phyloP scores from a whole-genome alignment of 2,329 filamentous ascomycete genomes.

The Proliferodiscus dingleyae region DNA sequence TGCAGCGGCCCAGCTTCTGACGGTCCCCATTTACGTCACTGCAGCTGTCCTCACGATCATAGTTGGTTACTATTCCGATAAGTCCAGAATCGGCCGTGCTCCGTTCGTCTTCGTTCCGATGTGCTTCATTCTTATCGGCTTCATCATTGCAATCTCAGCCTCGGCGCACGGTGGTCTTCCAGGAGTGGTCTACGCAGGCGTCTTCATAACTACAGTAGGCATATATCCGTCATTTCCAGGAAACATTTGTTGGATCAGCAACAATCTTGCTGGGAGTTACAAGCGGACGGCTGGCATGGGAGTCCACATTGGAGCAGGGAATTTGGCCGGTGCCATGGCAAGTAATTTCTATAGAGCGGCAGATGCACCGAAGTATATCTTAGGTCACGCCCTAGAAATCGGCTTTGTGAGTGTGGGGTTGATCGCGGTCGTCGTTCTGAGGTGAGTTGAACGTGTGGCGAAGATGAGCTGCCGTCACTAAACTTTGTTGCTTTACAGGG shows the following conservation, averaged over 20 bases:
- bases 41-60: slow-evolving; percentile 49
- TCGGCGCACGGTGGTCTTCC: slow-evolving; percentile 31
- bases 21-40: too few species aligned
- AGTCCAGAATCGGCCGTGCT: slow-evolving; percentile 39
- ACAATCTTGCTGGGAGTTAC: slow-evolving; percentile 52
- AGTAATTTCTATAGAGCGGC: slow-evolving; percentile 63
- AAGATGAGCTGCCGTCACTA: background rate
- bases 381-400: slow-evolving; percentile 48
- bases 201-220: slow-evolving; percentile 41
- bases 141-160: slow-evolving; percentile 43
- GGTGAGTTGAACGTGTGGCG: slow-evolving; percentile 15
- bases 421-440: slow-evolving; percentile 39
- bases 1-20: too few species aligned
- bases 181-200: slow-evolving; percentile 41
- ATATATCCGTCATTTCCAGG: slow-evolving; percentile 41
- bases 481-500: slow-evolving; percentile 19
- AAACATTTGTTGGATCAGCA: slow-evolving; percentile 50
- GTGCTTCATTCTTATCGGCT: slow-evolving; percentile 50
- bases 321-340: slow-evolving; percentile 59
- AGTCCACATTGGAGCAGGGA: slow-evolving; percentile 58
- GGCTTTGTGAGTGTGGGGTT: slow-evolving; percentile 45
- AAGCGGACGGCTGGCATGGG: slow-evolving; percentile 59
- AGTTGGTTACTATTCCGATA: slow-evolving; percentile 52
- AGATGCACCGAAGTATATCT: slow-evolving; percentile 45
- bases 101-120: slow-evolving; percentile 54